Evolutionary conservation across 768 basidiomycete species (phyloP).

Genomic region (Postia placenta): DNA sequence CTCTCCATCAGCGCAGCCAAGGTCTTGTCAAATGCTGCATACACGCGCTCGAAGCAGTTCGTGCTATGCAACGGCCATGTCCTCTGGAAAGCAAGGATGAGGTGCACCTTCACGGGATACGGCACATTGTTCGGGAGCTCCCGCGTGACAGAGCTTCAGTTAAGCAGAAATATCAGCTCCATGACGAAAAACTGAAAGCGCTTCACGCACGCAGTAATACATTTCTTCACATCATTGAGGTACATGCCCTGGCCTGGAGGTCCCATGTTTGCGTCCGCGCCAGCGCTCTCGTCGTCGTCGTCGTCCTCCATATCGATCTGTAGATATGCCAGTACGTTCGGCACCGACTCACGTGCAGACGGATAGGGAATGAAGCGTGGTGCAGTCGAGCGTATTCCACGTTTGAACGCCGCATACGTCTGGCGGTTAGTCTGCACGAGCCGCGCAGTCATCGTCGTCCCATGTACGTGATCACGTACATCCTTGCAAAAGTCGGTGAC

Average conservation of each 20-base stretch:
- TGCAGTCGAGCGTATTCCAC: constrained; percentile 29
- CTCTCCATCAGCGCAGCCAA: constrained; percentile 23
- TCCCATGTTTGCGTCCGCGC: not conserved
- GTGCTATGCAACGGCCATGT: constrained; percentile 31
- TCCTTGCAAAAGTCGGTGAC: constrained; percentile 9
- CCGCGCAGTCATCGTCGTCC: constrained; percentile 20
- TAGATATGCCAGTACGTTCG: not conserved
- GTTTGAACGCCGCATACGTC: constrained; percentile 28
- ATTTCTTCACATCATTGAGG: constrained; percentile 27
- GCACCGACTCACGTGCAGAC: constrained; percentile 6
- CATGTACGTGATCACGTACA: constrained; percentile 6
- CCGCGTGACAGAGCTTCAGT: constrained; percentile 31
- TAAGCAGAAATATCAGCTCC: not conserved
- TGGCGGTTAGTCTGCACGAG: constrained; percentile 31
- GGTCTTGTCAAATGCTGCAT: constrained; percentile 25
- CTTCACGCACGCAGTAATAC: constrained; percentile 27
- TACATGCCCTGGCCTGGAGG: constrained; percentile 20
- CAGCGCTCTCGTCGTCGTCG: not conserved
- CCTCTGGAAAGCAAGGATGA: constrained; percentile 32
- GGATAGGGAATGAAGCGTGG: constrained; percentile 37
- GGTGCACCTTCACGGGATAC: constrained; percentile 31
- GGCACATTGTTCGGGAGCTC: constrained; percentile 41
- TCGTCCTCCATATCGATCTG: constrained; percentile 8
- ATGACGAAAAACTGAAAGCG: not conserved
- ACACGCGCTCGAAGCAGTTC: constrained; percentile 29